Evolutionary conservation across 2,329 filamentous ascomycete genomes (phyloP).

Genomic region (Pseudopithomyces maydicus): DNA sequence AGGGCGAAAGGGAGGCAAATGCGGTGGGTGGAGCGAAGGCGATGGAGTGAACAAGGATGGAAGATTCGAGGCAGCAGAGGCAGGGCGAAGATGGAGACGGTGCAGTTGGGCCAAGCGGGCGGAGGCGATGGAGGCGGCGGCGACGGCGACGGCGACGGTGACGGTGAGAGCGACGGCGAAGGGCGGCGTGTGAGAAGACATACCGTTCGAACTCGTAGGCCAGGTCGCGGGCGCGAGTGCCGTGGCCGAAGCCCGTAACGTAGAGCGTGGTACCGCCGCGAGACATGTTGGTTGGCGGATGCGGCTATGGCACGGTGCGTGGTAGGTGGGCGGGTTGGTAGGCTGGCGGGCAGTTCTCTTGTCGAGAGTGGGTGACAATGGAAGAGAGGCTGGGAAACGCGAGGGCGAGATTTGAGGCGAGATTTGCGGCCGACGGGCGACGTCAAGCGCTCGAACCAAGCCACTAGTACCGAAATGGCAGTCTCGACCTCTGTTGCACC

Average conservation of each 20-base stretch:
- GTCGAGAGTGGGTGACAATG: neutral
- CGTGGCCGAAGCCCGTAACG: constrained; percentile 98
- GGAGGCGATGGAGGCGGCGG: constrained; percentile 7
- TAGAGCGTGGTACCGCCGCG: constrained; percentile 93
- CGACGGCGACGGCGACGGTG: constrained; percentile 13
- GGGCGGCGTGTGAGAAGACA: constrained; percentile 65
- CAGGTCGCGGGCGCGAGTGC: constrained; percentile 97
- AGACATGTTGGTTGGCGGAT: constrained; percentile 68
- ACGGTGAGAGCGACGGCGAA: constrained; percentile 37
- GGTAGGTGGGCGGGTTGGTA: constrained; percentile 8
- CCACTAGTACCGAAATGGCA: neutral
- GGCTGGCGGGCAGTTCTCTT: neutral
- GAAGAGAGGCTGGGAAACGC: constrained; percentile 1
- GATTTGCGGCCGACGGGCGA: neutral
- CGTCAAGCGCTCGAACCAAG: neutral
- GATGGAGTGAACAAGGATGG: constrained; percentile 40
- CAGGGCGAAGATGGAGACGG: constrained; percentile 12
- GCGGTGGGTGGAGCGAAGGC: constrained; percentile 22
- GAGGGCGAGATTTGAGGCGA: neutral
- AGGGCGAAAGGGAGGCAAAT: constrained; percentile 42
- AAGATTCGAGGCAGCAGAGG: constrained; percentile 24
- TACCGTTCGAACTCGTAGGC: constrained; percentile 99
- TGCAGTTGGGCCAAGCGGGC: too few relatives aligned
- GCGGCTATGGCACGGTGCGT: neutral
- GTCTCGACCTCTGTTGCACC: too few relatives aligned